Evolutionary conservation across 306 rosid genomes (phyloP).

Genomic region (Benincasa hispida): DNA sequence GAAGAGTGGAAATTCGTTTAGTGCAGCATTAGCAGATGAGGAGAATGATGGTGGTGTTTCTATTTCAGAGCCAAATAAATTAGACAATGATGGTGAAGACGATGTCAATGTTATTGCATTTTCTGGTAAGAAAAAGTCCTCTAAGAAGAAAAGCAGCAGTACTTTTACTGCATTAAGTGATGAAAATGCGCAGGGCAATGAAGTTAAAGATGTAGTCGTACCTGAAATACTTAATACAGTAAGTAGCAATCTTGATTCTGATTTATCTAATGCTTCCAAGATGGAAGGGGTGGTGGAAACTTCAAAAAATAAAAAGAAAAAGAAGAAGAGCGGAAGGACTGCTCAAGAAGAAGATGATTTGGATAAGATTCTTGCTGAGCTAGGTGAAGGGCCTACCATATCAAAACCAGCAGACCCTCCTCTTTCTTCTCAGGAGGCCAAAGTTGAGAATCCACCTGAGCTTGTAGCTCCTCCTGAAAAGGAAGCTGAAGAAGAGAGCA

Average conservation of each 20-base stretch:
- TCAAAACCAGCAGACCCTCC: slow-evolving; percentile 33
- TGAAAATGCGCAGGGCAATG: slow-evolving; percentile 27
- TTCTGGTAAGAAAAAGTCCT: slow-evolving; percentile 82
- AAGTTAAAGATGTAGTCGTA: slow-evolving; percentile 23
- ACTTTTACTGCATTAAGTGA: slow-evolving; percentile 24
- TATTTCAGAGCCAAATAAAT: slow-evolving; percentile 24
- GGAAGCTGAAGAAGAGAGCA: slow-evolving; percentile 67
- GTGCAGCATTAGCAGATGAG: slow-evolving; percentile 31
- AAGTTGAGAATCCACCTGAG: slow-evolving; percentile 45
- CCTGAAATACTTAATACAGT: slow-evolving; percentile 28
- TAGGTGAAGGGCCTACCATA: slow-evolving; percentile 44
- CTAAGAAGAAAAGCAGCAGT: slow-evolving; percentile 52
- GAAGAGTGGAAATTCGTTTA: slow-evolving; percentile 33
- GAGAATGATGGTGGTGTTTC: slow-evolving; percentile 30
- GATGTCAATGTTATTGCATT: slow-evolving; percentile 37
- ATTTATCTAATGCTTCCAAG: slow-evolving; percentile 23
- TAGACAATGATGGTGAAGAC: slow-evolving; percentile 27
- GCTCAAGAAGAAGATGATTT: slow-evolving; percentile 96
- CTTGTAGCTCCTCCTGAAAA: slow-evolving; percentile 32
- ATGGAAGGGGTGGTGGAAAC: slow-evolving; percentile 44
- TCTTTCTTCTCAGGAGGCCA: slow-evolving; percentile 34
- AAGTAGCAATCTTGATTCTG: slow-evolving; percentile 20
- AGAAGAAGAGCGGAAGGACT: slow-evolving; percentile 90
- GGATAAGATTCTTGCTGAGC: slow-evolving; percentile 88
- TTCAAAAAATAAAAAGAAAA: slow-evolving; percentile 80